Evolutionary conservation across 371 early-diverging fungal species (phyloP), one percentile per base, ranked within the genome.

Genomic region (Sporodiniella umbellata): DNA sequence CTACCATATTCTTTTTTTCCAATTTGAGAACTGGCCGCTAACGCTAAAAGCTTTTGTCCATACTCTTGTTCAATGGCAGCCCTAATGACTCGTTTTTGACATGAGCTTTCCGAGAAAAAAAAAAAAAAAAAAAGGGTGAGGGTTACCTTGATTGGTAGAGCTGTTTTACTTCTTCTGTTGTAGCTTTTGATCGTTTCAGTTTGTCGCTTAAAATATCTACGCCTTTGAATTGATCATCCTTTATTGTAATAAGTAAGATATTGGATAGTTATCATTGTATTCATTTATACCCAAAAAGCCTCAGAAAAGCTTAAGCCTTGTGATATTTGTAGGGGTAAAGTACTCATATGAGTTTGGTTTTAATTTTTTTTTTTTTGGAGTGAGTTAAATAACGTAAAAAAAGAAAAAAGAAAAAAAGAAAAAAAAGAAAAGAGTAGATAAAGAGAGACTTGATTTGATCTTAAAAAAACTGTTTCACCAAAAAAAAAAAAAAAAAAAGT

Each of bases 41-140:
- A 40, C 21, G 62, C 66, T 14, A 70, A 48, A 19, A 70, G 56
- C 18, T 55, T 39, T 45, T 70, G 60, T 3, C 70, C 70, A 53
- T 70, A 70, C n/a, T 70, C 70, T 58, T 66, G 63, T 45, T 70
- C 70, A 42, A 70, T 62, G 8, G 42, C 40, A 11, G 64, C 64
- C 39, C 64, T 63, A 51, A 17, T 8, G 8, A 35, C n/a, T n/a
- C n/a, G n/a, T n/a, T n/a, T n/a, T n/a, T n/a, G n/a, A 23, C 10
- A 1, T 35, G 11, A 21, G 19, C 15, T 33, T 15, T 35, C 11
- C 15, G 35, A 14, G 4, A 35, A 35, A 14, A 35, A 26, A 37
- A 18, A 40, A 35, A 14, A 33, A 35, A 35, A n/a, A 35, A 40
- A n/a, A n/a, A n/a, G n/a, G n/a, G n/a, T n/a, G n/a, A n/a, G n/a